Evolutionary conservation across 768 basidiomycete genomes (phyloP).

Genomic region (Clavaria fumosa): DNA sequence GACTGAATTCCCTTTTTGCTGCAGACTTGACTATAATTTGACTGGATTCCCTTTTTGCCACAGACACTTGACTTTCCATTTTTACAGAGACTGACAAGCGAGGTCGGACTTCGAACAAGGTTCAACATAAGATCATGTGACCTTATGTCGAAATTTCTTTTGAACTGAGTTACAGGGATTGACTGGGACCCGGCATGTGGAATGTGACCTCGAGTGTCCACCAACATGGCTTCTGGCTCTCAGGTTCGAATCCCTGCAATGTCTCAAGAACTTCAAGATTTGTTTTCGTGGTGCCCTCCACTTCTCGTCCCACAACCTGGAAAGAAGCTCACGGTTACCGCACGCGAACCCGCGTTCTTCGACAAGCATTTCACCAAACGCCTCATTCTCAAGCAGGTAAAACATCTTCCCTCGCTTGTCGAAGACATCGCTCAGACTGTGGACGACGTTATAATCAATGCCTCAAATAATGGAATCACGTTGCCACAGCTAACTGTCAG

Average conservation of each 20-base stretch:
- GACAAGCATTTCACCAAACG: constrained; percentile 7
- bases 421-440: constrained; percentile 5
- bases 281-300: constrained; percentile 8
- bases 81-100: too few species aligned
- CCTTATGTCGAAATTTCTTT: too few species aligned
- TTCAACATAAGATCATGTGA: too few species aligned
- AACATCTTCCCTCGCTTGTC: constrained; percentile 9
- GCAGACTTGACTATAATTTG: too few species aligned
- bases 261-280: constrained; percentile 1
- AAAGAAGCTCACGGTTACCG: constrained; percentile 1
- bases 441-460: constrained; percentile 3
- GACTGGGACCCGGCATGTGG: too few species aligned
- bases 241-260: not conserved
- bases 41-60: too few species aligned
- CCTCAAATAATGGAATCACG: constrained; percentile 3
- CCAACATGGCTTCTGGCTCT: not conserved
- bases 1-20: too few species aligned
- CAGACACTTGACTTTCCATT: too few species aligned
- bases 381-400: constrained; percentile 5
- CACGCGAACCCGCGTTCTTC: constrained; percentile 7
- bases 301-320: not conserved
- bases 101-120: too few species aligned
- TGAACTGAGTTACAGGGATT: too few species aligned
- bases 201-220: not conserved
- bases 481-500: constrained; percentile 2